phyloP scores from a whole-genome alignment of 306 rosid species.

The Cucurbita ficifolia region DNA sequence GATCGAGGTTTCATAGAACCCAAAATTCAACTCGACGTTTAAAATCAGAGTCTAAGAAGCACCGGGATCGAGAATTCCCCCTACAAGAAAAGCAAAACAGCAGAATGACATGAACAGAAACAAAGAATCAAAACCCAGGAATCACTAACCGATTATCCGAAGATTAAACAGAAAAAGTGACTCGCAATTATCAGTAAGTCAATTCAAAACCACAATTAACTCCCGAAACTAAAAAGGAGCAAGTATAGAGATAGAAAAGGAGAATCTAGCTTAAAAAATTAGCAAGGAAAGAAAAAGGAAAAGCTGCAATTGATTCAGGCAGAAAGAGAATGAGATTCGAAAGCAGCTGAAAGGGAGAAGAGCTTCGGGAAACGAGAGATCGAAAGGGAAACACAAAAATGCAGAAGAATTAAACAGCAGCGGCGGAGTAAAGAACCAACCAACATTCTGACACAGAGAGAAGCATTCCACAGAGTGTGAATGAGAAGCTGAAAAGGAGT shows the following conservation, averaged over 20 bases:
- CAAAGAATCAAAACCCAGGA: not conserved
- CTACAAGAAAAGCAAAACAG: not conserved
- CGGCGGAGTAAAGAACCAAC: constrained; percentile 5
- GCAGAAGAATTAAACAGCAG: constrained; percentile 6
- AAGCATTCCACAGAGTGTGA: not conserved
- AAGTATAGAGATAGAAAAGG: constrained; percentile 5
- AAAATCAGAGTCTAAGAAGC: not conserved
- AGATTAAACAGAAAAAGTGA: not conserved
- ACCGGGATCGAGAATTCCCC: not conserved
- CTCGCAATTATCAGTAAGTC: not conserved
- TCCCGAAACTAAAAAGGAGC: not conserved
- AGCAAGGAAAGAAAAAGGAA: not conserved
- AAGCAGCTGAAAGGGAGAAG: constrained; percentile 14
- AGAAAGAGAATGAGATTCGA: constrained; percentile 8
- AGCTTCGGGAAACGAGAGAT: constrained; percentile 13
- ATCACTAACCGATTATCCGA: not conserved
- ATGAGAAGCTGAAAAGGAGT: not conserved
- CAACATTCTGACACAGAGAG: constrained; percentile 5
- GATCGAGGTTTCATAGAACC: not conserved
- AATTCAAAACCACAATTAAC: not conserved
- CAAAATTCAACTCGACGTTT: not conserved
- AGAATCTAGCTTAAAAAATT: constrained; percentile 8
- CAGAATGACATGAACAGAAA: not conserved
- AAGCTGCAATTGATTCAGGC: constrained; percentile 14
- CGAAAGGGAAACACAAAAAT: constrained; percentile 9